Base-by-base conservation (phyloP, 306 rosid species). In the Quercus cerris region DNA sequence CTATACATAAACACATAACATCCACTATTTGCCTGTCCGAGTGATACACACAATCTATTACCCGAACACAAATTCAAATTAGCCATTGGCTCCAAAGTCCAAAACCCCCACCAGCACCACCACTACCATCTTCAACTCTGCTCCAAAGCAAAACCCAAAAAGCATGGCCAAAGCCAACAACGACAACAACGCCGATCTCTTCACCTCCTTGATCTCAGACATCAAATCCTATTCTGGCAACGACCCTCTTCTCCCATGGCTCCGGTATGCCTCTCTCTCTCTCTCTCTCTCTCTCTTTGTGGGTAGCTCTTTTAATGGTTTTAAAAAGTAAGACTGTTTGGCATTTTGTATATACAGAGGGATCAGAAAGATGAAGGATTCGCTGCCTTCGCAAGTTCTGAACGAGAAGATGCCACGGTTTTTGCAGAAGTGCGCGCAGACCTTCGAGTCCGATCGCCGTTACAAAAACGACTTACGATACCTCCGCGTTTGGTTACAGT, bases 231-330 rank as follows among this genome's bases (percentile, higher is more conserved):
- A 95, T 87, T 76, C 90, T 22, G 99, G 93, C 31, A 90, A 89
- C 80, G 98, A 93, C 80, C 99, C 97, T 83, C 97, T 95, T 78
- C 94, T 93, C 57, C 98, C 99, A 17, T 95, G 99, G 99, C 93
- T 93, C 64, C 87, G 98, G 97, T 95, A 84, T 23, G 31, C n/a
- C n/a, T 6, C 66, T 14, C 71, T 17, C n/a, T 41, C 49, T 22
- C 22, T 22, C 22, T 22, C 22, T 15, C 66, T 15, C 66, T 9
- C 17, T 35, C 0, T 20, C 0, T 58, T 23, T n/a, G 64, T 20
- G 64, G 33, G 69, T 27, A 17, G 18, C 12, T 66, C 63, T 14
- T 9, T 77, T 71, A 74, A 0, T 49, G 4, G 7, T 54, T 63
- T 85, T 78, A 74, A 41, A 49, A 11, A 49, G 1, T 49, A 49